Percentiles rank a stretch among this genome's conserved stretches.
Evolutionary conservation across 257 asterid species (phyloP).

Genomic region (Gentiana macrophylla): DNA sequence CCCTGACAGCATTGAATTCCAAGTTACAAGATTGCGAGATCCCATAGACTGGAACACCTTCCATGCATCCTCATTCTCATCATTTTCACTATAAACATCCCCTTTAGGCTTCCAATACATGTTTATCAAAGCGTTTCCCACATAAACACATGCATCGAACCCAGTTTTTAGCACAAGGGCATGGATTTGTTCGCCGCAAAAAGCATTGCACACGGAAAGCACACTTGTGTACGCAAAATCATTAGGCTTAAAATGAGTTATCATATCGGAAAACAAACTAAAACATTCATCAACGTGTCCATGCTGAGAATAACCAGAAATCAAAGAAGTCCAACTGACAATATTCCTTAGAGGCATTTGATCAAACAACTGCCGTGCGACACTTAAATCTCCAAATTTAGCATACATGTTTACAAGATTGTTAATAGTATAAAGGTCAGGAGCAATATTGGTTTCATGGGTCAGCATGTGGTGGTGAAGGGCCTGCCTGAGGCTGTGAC

Average conservation of each 20-base stretch:
- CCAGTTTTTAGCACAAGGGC: slow-evolving; percentile 46
- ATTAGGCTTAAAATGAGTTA: slow-evolving; percentile 42
- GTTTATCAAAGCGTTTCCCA: slow-evolving; percentile 67
- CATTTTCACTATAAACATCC: not conserved
- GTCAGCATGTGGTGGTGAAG: slow-evolving; percentile 20
- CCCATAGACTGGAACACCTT: slow-evolving; percentile 43
- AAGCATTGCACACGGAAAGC: slow-evolving; percentile 50
- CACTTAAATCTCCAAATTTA: slow-evolving; percentile 38
- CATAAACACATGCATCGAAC: slow-evolving; percentile 52
- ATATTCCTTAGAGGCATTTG: slow-evolving; percentile 50
- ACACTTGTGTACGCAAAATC: slow-evolving; percentile 70
- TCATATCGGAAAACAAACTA: slow-evolving; percentile 39
- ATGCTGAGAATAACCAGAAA: slow-evolving; percentile 60
- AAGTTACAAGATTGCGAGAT: slow-evolving; percentile 49
- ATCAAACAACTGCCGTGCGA: slow-evolving; percentile 44
- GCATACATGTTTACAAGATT: slow-evolving; percentile 34
- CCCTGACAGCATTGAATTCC: slow-evolving; percentile 69
- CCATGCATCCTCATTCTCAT: slow-evolving; percentile 37
- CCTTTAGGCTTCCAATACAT: slow-evolving; percentile 50
- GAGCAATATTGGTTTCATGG: slow-evolving; percentile 5
- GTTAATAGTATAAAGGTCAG: slow-evolving; percentile 35
- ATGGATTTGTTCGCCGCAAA: slow-evolving; percentile 65
- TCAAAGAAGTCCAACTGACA: slow-evolving; percentile 67
- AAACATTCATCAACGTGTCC: slow-evolving; percentile 38
- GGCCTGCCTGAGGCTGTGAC: slow-evolving; percentile 16